Conservation (phyloP, 768 basidiomycete genomes). For the Phylloporus arenicola region DNA sequence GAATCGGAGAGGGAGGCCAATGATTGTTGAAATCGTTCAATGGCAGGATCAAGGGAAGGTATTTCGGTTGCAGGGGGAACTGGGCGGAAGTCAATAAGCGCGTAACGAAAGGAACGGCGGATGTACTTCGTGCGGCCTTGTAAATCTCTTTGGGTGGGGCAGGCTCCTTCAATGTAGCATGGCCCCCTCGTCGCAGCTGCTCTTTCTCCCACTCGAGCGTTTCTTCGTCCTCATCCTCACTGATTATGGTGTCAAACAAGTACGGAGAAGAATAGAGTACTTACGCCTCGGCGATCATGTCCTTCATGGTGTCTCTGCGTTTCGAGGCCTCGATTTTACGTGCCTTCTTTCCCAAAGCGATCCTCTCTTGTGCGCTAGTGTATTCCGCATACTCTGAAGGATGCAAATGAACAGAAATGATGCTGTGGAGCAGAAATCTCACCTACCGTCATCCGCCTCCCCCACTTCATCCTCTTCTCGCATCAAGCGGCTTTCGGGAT, state of each 20-base stretch:
- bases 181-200: conserved; percentile 73
- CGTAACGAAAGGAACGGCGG: neutral
- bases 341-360: conserved; percentile 80
- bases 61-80: conserved; percentile 63
- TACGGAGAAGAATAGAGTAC: conserved; percentile 22
- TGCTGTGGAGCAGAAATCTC: neutral
- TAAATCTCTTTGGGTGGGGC: conserved; percentile 52
- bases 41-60: conserved; percentile 57
- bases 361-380: conserved; percentile 81
- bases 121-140: conserved; percentile 65
- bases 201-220: conserved; percentile 81
- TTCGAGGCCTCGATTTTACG: conserved; percentile 65
- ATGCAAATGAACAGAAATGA: conserved; percentile 7
- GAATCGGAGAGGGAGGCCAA: conserved; percentile 60
- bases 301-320: conserved; percentile 64
- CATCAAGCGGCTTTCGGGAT: conserved; percentile 77
- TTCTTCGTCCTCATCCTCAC: conserved; percentile 82
- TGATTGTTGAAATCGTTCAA: conserved; percentile 56
- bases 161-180: conserved; percentile 36
- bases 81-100: conserved; percentile 27
- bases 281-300: conserved; percentile 79
- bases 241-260: conserved; percentile 23
- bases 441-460: conserved; percentile 80
- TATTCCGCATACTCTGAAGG: conserved; percentile 75
- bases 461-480: conserved; percentile 86